Evolutionary conservation across 371 early-diverging fungal species (phyloP), one percentile per base, ranked within the genome.

Genomic region (Rhizopus delemar): DNA sequence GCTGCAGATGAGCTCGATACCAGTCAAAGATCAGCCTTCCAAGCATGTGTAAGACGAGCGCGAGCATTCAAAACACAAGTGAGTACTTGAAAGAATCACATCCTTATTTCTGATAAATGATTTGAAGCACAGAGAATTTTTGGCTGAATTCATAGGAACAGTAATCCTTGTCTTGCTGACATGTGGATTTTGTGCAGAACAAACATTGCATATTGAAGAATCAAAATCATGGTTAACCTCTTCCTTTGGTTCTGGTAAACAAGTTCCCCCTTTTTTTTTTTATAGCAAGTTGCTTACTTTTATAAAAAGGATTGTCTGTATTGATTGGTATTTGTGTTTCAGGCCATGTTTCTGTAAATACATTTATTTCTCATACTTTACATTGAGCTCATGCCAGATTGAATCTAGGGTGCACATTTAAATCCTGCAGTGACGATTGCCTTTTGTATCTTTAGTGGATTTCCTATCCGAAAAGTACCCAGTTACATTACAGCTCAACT

Each of bases 131-230:
- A 78, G 90, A 60, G 88, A 89, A 68, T 85, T 82, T 43, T 67
- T 92, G 35, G 92, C 91, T 48, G 93, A 93, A 78, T 90, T 92
- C 60, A 76, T 91, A 56, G 93, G 93, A 28, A 93, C 93, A 12
- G 74, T 83, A 57, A 66, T 91, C 13, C 73, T 93, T 36, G 71
- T 92, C 9, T 51, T 89, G 41, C 78, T 93, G 46, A 87, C 89
- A 8, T 75, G 84, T 56, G 89, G 90, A 31, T 84, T 84, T 16
- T 76, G 85, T 16, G 86, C 86, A 28, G 83, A 85, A 66, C 71
- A 75, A 50, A 65, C 68, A 5, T 56, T 78, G 46, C 28, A 50
- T 31, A 62, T 69, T 29, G 63, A 61, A 8, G 33, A 56, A 46
- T 51, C 56, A 13, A 72, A 61, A 48, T 78, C 78, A 36, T 74